Evolutionary conservation across 495 filamentous ascomycete genomes (phyloP).

Genomic region (Aspergillus steynii): DNA sequence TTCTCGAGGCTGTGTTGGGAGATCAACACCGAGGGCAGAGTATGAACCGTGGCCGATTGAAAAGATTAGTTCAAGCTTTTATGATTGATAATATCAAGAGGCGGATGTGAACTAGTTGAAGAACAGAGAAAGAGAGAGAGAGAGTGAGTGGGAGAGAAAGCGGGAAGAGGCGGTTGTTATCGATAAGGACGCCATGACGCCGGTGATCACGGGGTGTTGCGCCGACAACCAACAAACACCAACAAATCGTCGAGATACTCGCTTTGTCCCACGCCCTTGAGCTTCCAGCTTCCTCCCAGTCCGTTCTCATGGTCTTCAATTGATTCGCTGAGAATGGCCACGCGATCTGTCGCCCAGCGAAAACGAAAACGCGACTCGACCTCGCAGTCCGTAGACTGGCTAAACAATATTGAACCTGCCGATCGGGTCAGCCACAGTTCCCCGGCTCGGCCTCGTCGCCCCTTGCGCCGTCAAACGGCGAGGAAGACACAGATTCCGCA

Average conservation of each 20-base stretch:
- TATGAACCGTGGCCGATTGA: no score
- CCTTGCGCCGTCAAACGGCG: not conserved
- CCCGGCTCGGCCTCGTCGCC: not conserved
- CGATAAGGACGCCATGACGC: not conserved
- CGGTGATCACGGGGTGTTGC: not conserved
- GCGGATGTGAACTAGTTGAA: not conserved
- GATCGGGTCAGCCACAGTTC: not conserved
- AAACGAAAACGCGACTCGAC: conserved; percentile 19
- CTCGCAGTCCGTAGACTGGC: conserved; percentile 16
- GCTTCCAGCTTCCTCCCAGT: not conserved
- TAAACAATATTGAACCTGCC: conserved; percentile 17
- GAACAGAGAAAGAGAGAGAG: not conserved
- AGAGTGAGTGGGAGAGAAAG: not conserved
- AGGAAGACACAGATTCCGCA: not conserved
- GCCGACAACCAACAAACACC: not conserved
- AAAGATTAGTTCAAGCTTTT: not conserved
- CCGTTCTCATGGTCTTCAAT: not conserved
- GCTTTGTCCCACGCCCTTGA: not conserved
- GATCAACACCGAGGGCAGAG: not conserved
- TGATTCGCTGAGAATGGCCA: conserved; percentile 6
- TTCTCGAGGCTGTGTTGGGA: conserved; percentile 12
- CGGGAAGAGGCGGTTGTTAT: not conserved
- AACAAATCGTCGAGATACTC: no score
- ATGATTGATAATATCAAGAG: not conserved
- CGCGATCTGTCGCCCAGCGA: conserved; percentile 14